Base-by-base conservation (phyloP, 108 stramenopile species). In the Aurantiochytrium sp. region DNA sequence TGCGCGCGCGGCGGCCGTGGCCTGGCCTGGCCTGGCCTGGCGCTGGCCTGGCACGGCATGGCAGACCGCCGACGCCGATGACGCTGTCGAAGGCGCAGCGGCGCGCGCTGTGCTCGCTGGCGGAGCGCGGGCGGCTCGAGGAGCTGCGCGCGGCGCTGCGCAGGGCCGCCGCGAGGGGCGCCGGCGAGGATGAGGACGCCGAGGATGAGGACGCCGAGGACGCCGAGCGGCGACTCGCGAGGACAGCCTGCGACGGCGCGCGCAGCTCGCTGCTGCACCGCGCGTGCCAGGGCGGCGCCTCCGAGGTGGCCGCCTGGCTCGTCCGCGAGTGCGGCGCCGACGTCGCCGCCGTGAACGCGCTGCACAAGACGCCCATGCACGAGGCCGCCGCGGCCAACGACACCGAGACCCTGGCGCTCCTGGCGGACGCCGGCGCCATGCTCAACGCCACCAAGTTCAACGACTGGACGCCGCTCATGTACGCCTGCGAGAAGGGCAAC, bases 381-480 rank as follows among this genome's bases (percentile, higher is more conserved):
- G 69, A 81, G 17, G 69, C 69, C 17, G 69, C 69, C 6, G 37
- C 42, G 42, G 5, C 37, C 5, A 48, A 48, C 19, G 37, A 41
- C 45, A 19, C 42, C 37, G 69, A 12, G 69, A 45, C 19, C n/a
- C 5, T 81, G 5, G 5, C 45, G 10, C 42, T 48, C 37, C 37
- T 81, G 37, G 42, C 45, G 10, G 45, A 81, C n/a, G 69, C 69
- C n/a, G 69, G 69, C 17, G 69, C 69, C 17, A 10, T 48, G 12
- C 24, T 81, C 24, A 48, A 81, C 24, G 42, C 69, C 69, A 81
- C 69, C 21, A 81, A 81, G 69, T 81, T 45, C 2, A 81, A 81
- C 69, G 69, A 81, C n/a, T 81, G 69, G 69, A 81, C 69, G n/a
- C 69, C 69, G 1, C 45, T 81, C 69, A 81, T 81, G 69, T 81